Evolutionary conservation across 345 rosid genomes (phyloP).

Genomic region (sweet orange (Citrus sinensis)): DVS_A1.0 CM039164.1:28745501-28746000

Average conservation of each 20-base stretch:
- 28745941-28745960: slow-evolving; percentile 63
- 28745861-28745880: slow-evolving; percentile 50
- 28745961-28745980: slow-evolving; percentile 20
- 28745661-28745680: slow-evolving; percentile 27
- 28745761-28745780: too few species aligned
- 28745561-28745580: too few species aligned
- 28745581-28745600: not conserved
- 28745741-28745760: not conserved
- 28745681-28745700: slow-evolving; percentile 43
- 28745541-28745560: too few species aligned
- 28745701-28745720: slow-evolving; percentile 33
- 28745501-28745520: slow-evolving; percentile 64
- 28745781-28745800: slow-evolving; percentile 47
- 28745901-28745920: slow-evolving; percentile 50
- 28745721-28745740: not conserved
- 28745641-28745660: slow-evolving; percentile 7
- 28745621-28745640: slow-evolving; percentile 60
- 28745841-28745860: slow-evolving; percentile 31
- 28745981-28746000: not conserved
- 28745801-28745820: slow-evolving; percentile 72
- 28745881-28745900: slow-evolving; percentile 45
- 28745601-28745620: slow-evolving; percentile 31
- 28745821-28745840: slow-evolving; percentile 63
- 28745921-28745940: slow-evolving; percentile 65
- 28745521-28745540: slow-evolving; percentile 35